Percentiles rank a stretch among this genome's conserved stretches.
These are phyloP conservation scores for Aureobasidium namibiae DNA, from an alignment of 2,329 filamentous ascomycete species.

Conservation along the genomic window DNA sequence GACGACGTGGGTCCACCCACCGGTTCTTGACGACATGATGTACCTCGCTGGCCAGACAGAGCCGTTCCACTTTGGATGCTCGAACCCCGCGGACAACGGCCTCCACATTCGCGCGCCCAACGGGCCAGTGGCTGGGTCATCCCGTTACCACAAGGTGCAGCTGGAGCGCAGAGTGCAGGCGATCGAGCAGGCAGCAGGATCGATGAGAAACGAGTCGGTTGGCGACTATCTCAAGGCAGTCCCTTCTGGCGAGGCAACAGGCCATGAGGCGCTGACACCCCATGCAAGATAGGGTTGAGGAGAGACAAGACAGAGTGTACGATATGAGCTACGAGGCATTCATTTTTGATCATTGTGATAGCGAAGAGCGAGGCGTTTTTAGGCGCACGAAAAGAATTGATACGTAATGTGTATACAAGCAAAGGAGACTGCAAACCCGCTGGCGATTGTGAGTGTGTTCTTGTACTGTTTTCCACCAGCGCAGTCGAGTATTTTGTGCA, in stretches of 20 bases:
- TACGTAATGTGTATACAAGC: neutral
- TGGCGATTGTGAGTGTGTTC: too few species aligned
- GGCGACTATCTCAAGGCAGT: neutral
- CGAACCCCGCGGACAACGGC: conserved; percentile 18
- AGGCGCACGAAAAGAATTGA: neutral
- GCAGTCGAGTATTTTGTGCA: too few species aligned
- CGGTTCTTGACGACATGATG: conserved; percentile 30
- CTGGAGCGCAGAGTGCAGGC: neutral
- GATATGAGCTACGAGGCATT: neutral
- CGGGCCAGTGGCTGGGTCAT: conserved; percentile 18
- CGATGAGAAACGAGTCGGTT: neutral
- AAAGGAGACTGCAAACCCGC: too few species aligned
- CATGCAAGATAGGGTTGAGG: neutral
- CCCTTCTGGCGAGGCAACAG: neutral
- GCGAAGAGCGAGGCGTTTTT: conserved; percentile 2
- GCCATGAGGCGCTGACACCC: neutral
- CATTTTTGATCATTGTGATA: neutral
- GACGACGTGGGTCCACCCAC: conserved; percentile 39
- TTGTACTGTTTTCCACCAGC: too few species aligned
- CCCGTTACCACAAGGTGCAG: conserved; percentile 11
- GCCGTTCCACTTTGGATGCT: conserved; percentile 24
- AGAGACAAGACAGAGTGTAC: neutral
- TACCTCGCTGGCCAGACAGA: conserved; percentile 26
- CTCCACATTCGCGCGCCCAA: conserved; percentile 17
- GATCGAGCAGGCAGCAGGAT: neutral